Percentiles rank a stretch among this genome's conserved stretches.
Evolutionary conservation across 495 filamentous ascomycete species (phyloP).

Genomic region (Talaromyces adpressus): DNA sequence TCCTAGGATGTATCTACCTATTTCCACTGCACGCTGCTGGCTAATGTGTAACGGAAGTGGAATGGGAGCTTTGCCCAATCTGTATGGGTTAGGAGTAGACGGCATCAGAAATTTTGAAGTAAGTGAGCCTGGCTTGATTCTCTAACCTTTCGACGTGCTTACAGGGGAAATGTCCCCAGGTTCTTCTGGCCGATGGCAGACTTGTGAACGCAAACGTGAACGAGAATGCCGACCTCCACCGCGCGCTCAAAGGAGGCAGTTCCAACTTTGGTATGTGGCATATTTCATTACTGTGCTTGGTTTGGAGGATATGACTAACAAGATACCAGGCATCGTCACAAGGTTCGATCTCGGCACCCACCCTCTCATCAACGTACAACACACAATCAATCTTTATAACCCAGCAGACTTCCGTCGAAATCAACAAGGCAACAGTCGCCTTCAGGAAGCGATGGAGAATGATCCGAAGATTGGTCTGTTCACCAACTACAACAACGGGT

Average conservation of each 20-base stretch:
- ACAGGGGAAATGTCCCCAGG: slow-evolving; percentile 35
- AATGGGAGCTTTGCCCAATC: slow-evolving; percentile 2
- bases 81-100: slow-evolving; percentile 12
- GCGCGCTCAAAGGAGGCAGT: slow-evolving; percentile 22
- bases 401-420: background rate
- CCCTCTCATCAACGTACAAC: slow-evolving; percentile 3
- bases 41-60: background rate
- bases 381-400: slow-evolving; percentile 3
- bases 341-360: slow-evolving; percentile 5
- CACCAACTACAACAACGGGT: slow-evolving; percentile 13
- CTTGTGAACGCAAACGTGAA: slow-evolving; percentile 35
- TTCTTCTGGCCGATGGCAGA: slow-evolving; percentile 39
- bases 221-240: slow-evolving; percentile 24
- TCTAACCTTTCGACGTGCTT: slow-evolving; percentile 27
- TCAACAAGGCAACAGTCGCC: slow-evolving; percentile 1
- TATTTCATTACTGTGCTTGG: background rate
- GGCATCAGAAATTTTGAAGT: slow-evolving; percentile 15
- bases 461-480: slow-evolving; percentile 14
- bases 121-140: slow-evolving; percentile 9
- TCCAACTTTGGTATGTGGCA: slow-evolving; percentile 17
- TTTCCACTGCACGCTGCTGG: background rate
- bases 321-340: slow-evolving; percentile 9
- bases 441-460: slow-evolving; percentile 2
- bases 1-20: slow-evolving; percentile 20
- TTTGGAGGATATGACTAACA: background rate